phyloP scores from a whole-genome alignment of 2,329 filamentous ascomycete genomes.

The Tolypocladium tropicale region DNA sequence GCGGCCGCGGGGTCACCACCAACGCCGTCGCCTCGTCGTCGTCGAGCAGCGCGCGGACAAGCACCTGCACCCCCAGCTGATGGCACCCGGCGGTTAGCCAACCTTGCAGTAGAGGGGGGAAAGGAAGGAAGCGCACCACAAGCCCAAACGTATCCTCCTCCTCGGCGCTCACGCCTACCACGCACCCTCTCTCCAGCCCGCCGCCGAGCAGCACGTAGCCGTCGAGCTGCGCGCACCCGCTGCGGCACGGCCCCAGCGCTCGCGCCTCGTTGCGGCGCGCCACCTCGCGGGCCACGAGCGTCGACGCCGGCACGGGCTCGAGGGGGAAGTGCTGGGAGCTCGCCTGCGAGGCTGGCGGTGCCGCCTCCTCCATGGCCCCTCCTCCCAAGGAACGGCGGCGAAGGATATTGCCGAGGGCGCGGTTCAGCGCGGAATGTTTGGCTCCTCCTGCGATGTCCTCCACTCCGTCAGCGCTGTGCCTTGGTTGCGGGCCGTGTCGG shows the following conservation, averaged over 20 bases:
- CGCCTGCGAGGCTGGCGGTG: neutral
- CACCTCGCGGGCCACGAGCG: constrained; percentile 28
- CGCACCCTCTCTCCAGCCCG: constrained; percentile 38
- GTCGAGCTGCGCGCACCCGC: constrained; percentile 40
- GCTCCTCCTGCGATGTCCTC: neutral
- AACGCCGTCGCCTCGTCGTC: constrained; percentile 19
- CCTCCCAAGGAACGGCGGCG: neutral
- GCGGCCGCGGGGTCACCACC: constrained; percentile 39
- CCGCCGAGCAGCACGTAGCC: constrained; percentile 33
- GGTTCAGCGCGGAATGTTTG: neutral
- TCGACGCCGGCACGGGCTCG: constrained; percentile 33
- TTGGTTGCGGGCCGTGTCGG: neutral
- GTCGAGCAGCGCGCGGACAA: constrained; percentile 28
- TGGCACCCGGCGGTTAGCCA: constrained; percentile 4
- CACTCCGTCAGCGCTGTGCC: neutral
- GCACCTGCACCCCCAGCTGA: constrained; percentile 38
- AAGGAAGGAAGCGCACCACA: constrained; percentile 23
- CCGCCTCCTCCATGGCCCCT: neutral
- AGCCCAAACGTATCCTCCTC: constrained; percentile 36
- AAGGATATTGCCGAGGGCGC: neutral
- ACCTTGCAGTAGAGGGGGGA: neutral
- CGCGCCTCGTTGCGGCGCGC: constrained; percentile 20
- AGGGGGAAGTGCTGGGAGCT: constrained; percentile 19
- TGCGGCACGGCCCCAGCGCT: constrained; percentile 20
- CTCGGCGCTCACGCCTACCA: constrained; percentile 45